Evolutionary conservation across 805 yeast genomes (phyloP), one percentile per base, ranked within the genome.

Genomic region (Yarrowia porcina): DNA sequence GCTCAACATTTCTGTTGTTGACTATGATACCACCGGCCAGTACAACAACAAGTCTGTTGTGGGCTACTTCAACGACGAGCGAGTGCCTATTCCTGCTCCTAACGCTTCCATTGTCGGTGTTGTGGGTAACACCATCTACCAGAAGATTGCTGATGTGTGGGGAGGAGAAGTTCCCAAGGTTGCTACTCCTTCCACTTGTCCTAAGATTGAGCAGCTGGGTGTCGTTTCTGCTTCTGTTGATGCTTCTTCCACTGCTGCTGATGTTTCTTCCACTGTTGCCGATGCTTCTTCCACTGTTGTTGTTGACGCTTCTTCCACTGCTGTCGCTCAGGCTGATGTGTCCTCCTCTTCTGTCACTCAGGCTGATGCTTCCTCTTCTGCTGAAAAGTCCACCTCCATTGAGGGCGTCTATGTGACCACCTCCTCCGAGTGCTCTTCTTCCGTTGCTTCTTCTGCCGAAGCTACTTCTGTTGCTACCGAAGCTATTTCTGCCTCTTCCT

Each of bases 1-100:
- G 65, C 66, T 75, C 15, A 65, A 65, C 21, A 66, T 56, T 12
- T 9, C 33, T 13, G 21, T 21, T 8, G 38, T 30, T 20, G 39
- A 39, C 28, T 15, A 12, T 15, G 27, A 28, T 18, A 56, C 61
- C 23, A 30, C 35, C 17, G 39, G 39, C 13, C 35, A 30, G 47
- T 56, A 39, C 61, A 38, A 41, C 47, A 56, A 56, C 49, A 17
- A 30, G 39, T 56, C 61, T 8, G 38, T 21, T 1, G 27, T 13
- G 7, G 61, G 61, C 21, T 56, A 56, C 30, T 56, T 56, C 13
- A 56, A 28, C 38, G 61, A 56, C 39, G 36, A 56, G 30, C 35
- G 30, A 9, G 28, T 39, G 3, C 49, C 49, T 13, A 56, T 56
- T 17, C 38, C 61, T 9, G 49, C 39, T 20, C 61, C 61, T 13